These are phyloP conservation scores for Pelargonium myrrhifolium DNA, from an alignment of 441 rosid species.

Conservation along the genomic window DNA sequence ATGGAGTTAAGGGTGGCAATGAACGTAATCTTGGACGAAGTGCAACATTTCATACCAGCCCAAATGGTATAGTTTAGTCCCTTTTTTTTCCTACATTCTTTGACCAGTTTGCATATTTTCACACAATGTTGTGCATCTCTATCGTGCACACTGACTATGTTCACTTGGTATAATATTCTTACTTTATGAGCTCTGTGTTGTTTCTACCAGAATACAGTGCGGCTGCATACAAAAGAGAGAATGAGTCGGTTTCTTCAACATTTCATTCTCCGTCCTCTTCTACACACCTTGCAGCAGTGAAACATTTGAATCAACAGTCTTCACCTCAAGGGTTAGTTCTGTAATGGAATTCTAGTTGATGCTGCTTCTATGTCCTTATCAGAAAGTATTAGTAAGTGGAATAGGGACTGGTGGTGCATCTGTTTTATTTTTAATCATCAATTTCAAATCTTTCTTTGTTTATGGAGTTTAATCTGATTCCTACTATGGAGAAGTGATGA, in stretches of 20 bases:
- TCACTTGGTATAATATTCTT: conserved; percentile 16
- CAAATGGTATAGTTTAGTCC: conserved; percentile 26
- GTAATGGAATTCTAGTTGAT: background rate
- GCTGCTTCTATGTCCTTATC: background rate
- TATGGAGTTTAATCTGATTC: conserved; percentile 2
- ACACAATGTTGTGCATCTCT: background rate
- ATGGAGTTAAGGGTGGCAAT: conserved; percentile 22
- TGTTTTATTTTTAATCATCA: background rate
- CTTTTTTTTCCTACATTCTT: conserved; percentile 10
- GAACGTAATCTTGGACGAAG: conserved; percentile 25
- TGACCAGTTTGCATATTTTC: background rate
- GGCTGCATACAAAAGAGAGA: conserved; percentile 26
- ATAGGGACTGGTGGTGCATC: background rate
- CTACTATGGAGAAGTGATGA: background rate
- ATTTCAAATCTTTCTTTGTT: conserved; percentile 1
- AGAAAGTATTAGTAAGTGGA: conserved; percentile 2
- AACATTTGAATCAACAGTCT: conserved; percentile 25
- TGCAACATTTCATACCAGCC: conserved; percentile 15
- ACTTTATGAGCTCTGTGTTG: conserved; percentile 18
- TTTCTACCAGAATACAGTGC: conserved; percentile 29
- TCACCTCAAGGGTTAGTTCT: conserved; percentile 31
- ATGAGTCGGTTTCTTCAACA: conserved; percentile 18
- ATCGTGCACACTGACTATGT: conserved; percentile 7
- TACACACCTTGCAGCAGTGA: conserved; percentile 14
- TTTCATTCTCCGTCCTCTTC: conserved; percentile 20